Evolutionary conservation across 257 asterid species (phyloP).

Genomic region (Ehretia macrophylla): DNA sequence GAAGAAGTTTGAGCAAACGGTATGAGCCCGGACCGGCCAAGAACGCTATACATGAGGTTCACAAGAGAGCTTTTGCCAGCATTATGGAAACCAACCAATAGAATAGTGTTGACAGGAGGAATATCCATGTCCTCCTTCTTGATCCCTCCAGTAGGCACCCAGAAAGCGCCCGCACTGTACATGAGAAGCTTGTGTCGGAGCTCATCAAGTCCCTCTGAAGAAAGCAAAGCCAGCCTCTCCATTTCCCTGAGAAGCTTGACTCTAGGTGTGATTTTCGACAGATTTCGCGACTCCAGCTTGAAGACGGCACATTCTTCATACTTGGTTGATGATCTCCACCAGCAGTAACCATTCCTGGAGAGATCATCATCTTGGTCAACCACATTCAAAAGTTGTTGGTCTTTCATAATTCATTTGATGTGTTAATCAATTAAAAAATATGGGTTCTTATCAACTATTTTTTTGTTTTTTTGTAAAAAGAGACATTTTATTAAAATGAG

Average conservation of each 20-base stretch:
- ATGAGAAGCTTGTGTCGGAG: constrained; percentile 22
- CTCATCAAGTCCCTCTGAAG: constrained; percentile 17
- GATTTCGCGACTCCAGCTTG: constrained; percentile 14
- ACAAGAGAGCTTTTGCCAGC: constrained; percentile 38
- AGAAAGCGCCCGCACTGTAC: constrained; percentile 19
- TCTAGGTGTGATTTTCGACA: constrained; percentile 17
- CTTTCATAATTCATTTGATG: not conserved
- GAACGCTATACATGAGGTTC: constrained; percentile 29
- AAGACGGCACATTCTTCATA: constrained; percentile 15
- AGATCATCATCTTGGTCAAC: constrained; percentile 2
- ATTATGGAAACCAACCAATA: constrained; percentile 28
- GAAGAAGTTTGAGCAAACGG: constrained; percentile 28
- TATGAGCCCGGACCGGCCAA: constrained; percentile 27
- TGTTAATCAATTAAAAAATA: too few species aligned
- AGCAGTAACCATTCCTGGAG: constrained; percentile 1
- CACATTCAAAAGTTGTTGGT: too few species aligned
- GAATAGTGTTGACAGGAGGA: constrained; percentile 21
- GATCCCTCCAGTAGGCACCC: constrained; percentile 28
- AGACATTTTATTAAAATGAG: too few species aligned
- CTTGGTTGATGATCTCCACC: constrained; percentile 30
- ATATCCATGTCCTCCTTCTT: constrained; percentile 23
- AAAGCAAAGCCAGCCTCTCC: constrained; percentile 25
- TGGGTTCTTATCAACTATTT: too few species aligned
- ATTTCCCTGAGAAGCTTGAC: constrained; percentile 22
- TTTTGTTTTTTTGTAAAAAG: too few species aligned